Evolutionary conservation across 148 eudicot genomes (phyloP), one percentile per base, ranked within the genome.

Genomic region (Tetragonia tetragonoides): DNA sequence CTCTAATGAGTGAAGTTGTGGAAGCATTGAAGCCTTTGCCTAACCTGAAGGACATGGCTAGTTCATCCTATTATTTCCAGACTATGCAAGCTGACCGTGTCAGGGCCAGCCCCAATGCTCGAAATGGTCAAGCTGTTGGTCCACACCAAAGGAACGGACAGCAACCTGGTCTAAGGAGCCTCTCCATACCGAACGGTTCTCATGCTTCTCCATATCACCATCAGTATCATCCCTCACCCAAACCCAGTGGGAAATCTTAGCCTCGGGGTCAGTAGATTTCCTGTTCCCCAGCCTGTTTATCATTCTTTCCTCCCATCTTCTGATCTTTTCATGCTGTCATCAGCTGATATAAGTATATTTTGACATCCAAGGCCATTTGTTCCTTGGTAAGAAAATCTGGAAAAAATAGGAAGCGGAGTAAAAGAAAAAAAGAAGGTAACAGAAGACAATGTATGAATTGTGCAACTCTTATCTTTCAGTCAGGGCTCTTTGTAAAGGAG

Each of bases 1-100:
- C 95, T 6, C 66, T 85, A 63, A 91, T 91, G 95, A 91, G 92
- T 64, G 92, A 91, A 79, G 92, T 89, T 34, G 90, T 91, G 8
- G 88, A 89, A 53, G 66, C 85, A 28, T 73, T 91, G 72, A 91
- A 89, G 77, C 92, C 92, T 28, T 68, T 91, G 77, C 95, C 92
- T 0, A 80, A 72, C 85, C 84, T 91, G 57, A 91, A 89, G 80
- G 95, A 91, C 85, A 89, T 91, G 89, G 95, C 95, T 60, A 89
- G 88, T 81, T 91, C 92, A 46, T 88, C 92, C 20, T 82, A 86
- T 78, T 89, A 85, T 59, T 89, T 91, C 81, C 92, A 89, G 79
- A 87, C 88, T 65, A 84, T 90, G 77, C 94, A 90, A 79, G 80
- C 86, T 3, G 92, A 90, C 15, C 85, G 94, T 3, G 69, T 80